Conservation (phyloP, 2,329 filamentous ascomycete species). For the Xylaria sp. region DNA sequence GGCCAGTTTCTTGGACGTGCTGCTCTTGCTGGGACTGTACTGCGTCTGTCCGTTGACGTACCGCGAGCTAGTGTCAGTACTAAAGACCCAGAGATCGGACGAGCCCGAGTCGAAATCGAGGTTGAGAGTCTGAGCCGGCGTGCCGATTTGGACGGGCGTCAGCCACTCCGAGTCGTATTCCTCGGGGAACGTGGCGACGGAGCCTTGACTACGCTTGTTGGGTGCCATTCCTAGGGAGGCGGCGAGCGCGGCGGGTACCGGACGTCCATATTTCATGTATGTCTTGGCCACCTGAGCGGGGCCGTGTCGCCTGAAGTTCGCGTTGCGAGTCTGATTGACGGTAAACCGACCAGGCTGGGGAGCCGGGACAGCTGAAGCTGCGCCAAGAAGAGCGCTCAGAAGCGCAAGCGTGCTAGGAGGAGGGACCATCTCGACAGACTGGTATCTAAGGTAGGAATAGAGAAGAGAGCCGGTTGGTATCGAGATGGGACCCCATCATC, state of each 20-base stretch:
- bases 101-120: slow-evolving; percentile 40
- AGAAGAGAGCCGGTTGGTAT: slow-evolving; percentile 4
- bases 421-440: slow-evolving; percentile 25
- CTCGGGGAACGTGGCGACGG: slow-evolving; percentile 20
- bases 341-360: slow-evolving; percentile 25
- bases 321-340: slow-evolving; percentile 29
- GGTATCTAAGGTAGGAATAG: neutral
- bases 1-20: slow-evolving; percentile 28
- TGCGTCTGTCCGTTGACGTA: slow-evolving; percentile 31
- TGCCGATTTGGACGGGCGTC: slow-evolving; percentile 36
- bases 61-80: slow-evolving; percentile 23
- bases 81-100: slow-evolving; percentile 40
- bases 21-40: slow-evolving; percentile 33
- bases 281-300: slow-evolving; percentile 31
- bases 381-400: slow-evolving; percentile 24
- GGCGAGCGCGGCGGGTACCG: slow-evolving; percentile 26
- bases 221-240: slow-evolving; percentile 15
- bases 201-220: slow-evolving; percentile 25
- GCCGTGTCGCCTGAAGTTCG: slow-evolving; percentile 28
- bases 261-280: slow-evolving; percentile 31
- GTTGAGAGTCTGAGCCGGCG: slow-evolving; percentile 34
- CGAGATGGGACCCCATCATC: slow-evolving; percentile 1
- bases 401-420: slow-evolving; percentile 25
- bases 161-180: slow-evolving; percentile 32
- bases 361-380: slow-evolving; percentile 26